These are phyloP conservation scores for Elsinoe fawcettii DNA, from an alignment of 2,329 filamentous ascomycete species.

Conservation along the genomic window DNA sequence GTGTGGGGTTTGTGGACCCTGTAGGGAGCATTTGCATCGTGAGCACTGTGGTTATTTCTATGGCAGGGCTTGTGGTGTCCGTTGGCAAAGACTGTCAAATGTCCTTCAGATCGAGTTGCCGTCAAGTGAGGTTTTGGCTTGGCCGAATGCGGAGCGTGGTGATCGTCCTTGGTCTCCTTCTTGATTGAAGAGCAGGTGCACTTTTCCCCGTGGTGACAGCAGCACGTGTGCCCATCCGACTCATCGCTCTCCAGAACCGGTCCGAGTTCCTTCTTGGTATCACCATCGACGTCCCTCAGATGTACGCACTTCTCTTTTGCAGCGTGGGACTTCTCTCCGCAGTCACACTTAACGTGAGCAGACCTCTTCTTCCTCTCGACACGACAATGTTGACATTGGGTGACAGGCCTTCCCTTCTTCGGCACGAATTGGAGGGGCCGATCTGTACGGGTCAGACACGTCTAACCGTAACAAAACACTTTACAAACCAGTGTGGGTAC, in stretches of 20 bases:
- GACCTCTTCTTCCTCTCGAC: slow-evolving; percentile 91
- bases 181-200: slow-evolving; percentile 53
- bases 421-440: slow-evolving; percentile 89
- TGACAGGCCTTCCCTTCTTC: slow-evolving; percentile 94
- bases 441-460: slow-evolving; percentile 48
- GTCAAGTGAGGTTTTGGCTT: slow-evolving; percentile 48
- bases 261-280: slow-evolving; percentile 22
- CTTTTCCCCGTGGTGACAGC: slow-evolving; percentile 52
- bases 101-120: slow-evolving; percentile 51
- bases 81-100: slow-evolving; percentile 54
- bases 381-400: slow-evolving; percentile 96
- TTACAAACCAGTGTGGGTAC: slow-evolving; percentile 82
- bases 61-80: slow-evolving; percentile 59
- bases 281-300: slow-evolving; percentile 30
- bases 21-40: slow-evolving; percentile 56
- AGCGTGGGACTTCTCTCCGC: slow-evolving; percentile 69
- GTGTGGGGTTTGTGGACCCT: slow-evolving; percentile 44
- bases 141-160: slow-evolving; percentile 22
- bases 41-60: slow-evolving; percentile 56
- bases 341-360: slow-evolving; percentile 93
- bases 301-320: slow-evolving; percentile 41
- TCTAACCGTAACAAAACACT: not conserved
- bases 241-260: slow-evolving; percentile 25
- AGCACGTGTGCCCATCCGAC: slow-evolving; percentile 37
- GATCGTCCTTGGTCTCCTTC: slow-evolving; percentile 33